Evolutionary conservation across 306 rosid species (phyloP).

Genomic region (Lithocarpus polystachyus): DNA sequence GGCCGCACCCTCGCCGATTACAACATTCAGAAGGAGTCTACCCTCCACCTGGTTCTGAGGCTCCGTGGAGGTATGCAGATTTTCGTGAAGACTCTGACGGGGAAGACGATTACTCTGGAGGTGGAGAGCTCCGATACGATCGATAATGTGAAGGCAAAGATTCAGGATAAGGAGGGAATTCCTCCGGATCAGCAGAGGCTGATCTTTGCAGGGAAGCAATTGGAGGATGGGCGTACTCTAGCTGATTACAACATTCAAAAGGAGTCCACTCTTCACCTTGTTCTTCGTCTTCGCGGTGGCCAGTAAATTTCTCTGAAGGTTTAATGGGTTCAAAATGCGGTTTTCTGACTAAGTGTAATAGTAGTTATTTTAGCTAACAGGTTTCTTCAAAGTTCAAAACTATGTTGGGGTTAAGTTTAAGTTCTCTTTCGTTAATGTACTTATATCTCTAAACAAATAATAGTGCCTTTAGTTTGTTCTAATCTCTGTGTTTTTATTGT

Average conservation of each 20-base stretch:
- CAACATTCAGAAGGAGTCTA: conserved; percentile 43
- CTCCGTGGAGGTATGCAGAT: conserved; percentile 40
- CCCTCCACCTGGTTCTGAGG: conserved; percentile 35
- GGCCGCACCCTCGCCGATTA: conserved; percentile 41
- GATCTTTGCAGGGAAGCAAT: conserved; percentile 47
- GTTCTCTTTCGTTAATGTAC: too few relatives aligned
- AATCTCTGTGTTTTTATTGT: too few relatives aligned
- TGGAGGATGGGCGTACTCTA: conserved; percentile 42
- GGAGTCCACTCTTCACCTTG: conserved; percentile 40
- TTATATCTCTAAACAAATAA: too few relatives aligned
- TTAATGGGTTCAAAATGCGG: too few relatives aligned
- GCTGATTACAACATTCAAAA: conserved; percentile 55
- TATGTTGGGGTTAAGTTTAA: too few relatives aligned
- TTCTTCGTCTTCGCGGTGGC: conserved; percentile 17
- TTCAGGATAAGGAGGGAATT: conserved; percentile 46
- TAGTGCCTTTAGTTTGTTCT: too few relatives aligned
- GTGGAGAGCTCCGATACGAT: conserved; percentile 36
- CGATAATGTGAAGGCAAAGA: conserved; percentile 35
- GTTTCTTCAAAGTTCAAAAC: too few relatives aligned
- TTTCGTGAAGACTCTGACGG: conserved; percentile 37
- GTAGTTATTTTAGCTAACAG: too few relatives aligned
- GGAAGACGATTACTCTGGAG: conserved; percentile 41
- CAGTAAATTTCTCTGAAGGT: too few relatives aligned
- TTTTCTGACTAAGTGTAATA: too few relatives aligned
- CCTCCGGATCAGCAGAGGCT: conserved; percentile 42